Conservation (phyloP, 257 asterid species). For the Solanum pimpinellifolium region DNA sequence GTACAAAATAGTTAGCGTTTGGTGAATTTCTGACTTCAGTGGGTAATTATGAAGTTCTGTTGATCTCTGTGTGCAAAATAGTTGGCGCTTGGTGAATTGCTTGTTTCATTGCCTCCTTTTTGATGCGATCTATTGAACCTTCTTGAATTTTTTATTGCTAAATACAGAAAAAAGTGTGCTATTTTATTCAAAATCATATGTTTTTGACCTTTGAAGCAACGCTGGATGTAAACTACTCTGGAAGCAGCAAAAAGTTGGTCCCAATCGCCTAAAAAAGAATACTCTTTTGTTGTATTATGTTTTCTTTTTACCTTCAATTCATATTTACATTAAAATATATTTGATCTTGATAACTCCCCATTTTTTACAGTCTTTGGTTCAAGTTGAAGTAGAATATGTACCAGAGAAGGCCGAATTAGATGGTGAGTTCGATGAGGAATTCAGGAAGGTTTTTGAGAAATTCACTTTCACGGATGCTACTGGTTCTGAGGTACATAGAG, state of each 20-base stretch:
- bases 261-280: not conserved
- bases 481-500: conserved; percentile 51
- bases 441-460: conserved; percentile 83
- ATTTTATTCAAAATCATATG: not conserved
- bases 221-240: not conserved
- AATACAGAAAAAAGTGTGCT: not conserved
- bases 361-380: conserved; percentile 33
- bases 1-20: not conserved
- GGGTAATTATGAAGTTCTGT: not conserved
- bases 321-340: not conserved
- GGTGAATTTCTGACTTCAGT: not conserved
- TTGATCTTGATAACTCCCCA: not conserved
- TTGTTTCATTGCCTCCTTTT: not conserved
- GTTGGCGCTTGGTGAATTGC: not conserved
- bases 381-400: conserved; percentile 80
- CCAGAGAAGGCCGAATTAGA: conserved; percentile 79
- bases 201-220: not conserved
- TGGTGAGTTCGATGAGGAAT: conserved; percentile 62
- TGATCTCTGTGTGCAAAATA: not conserved
- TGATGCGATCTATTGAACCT: not conserved
- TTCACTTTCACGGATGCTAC: conserved; percentile 41
- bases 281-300: not conserved
- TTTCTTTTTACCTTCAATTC: not conserved
- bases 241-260: not conserved
- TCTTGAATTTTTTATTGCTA: not conserved